A percentile compares a stretch with the other conserved stretches of the same genome.
Evolutionary conservation across 768 basidiomycete species (phyloP).

Genomic region (Amanita molliuscula): DNA sequence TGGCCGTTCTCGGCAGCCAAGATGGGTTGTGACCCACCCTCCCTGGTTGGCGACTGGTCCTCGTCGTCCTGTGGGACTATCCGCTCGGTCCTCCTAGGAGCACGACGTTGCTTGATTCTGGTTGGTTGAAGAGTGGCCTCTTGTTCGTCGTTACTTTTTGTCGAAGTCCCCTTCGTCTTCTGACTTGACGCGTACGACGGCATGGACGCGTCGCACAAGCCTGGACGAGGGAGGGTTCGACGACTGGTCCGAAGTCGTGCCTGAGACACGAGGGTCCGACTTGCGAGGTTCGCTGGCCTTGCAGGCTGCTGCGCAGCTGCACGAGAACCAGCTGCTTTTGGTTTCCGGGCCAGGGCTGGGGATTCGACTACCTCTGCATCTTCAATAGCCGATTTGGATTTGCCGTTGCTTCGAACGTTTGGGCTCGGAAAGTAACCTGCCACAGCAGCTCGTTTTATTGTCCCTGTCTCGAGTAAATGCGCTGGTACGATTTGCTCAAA

Average conservation of each 20-base stretch:
- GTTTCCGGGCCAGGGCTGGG: neutral
- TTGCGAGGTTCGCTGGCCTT: neutral
- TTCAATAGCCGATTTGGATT: slow-evolving; percentile 14
- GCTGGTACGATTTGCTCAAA: neutral
- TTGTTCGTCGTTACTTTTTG: neutral
- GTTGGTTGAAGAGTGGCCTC: neutral
- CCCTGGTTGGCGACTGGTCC: slow-evolving; percentile 13
- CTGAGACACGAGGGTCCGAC: neutral
- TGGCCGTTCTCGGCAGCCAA: slow-evolving; percentile 15
- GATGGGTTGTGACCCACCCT: neutral
- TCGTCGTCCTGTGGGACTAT: slow-evolving; percentile 14
- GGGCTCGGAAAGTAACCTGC: neutral
- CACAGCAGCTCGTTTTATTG: neutral
- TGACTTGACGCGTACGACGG: slow-evolving; percentile 54
- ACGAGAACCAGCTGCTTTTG: neutral
- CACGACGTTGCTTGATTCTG: neutral
- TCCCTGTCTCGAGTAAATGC: neutral
- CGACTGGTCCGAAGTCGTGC: neutral
- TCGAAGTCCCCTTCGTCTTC: slow-evolving; percentile 37
- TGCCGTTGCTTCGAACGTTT: neutral
- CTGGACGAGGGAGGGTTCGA: slow-evolving; percentile 13
- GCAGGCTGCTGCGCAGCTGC: neutral
- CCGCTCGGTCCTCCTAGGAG: slow-evolving; percentile 5
- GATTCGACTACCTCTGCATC: slow-evolving; percentile 11
- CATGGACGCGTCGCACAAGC: slow-evolving; percentile 56